Base-by-base conservation (phyloP, 768 basidiomycete species). In the Lenzites betulinus region DNA sequence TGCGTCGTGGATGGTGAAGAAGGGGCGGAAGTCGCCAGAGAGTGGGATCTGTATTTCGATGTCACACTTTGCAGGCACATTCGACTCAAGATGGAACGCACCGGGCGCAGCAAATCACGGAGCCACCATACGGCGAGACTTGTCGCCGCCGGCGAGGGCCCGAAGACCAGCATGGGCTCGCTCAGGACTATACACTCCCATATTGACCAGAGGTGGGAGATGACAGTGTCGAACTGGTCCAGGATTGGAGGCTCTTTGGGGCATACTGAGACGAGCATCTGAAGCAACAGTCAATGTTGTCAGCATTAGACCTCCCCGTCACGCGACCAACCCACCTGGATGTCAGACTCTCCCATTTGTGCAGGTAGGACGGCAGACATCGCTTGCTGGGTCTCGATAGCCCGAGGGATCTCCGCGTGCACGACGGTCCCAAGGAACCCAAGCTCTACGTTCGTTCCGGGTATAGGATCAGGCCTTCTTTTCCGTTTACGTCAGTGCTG, bases 1-100 rank as follows among this genome's bases (percentile, higher is more conserved):
- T n/a, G 82, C 82, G 68, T 98, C 96, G 71, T 98, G 96, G 67
- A 99, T 94, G 16, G 96, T 97, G 65, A 98, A 91, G 73, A 96
- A 99, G 0, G 96, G 96, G 9, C 96, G 83, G 67, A 93, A 85
- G 69, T 99, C 95, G 1, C 85, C 85, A 0, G 88, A 84, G 8
- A 92, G 78, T 3, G 94, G 93, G 30, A 96, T 87, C 93, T 94
- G 60, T 43, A 33, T 33, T 4, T 39, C 6, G 33, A 11, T 60
- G 12, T 50, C 25, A 44, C 30, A 43, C 48, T 41, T 52, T 12
- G 8, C 25, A 5, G 43, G 43, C 30, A 54, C 38, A 12, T 18
- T 8, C 30, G 48, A n/a, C 54, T 20, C 22, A 52, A 18, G 7
- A 58, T 30, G n/a, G 23, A 38, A 56, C 23, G 20, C 68, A 94